These are phyloP conservation scores for Castanea crenata DNA, from an alignment of 306 rosid genomes.

Conservation along the genomic window DNA sequence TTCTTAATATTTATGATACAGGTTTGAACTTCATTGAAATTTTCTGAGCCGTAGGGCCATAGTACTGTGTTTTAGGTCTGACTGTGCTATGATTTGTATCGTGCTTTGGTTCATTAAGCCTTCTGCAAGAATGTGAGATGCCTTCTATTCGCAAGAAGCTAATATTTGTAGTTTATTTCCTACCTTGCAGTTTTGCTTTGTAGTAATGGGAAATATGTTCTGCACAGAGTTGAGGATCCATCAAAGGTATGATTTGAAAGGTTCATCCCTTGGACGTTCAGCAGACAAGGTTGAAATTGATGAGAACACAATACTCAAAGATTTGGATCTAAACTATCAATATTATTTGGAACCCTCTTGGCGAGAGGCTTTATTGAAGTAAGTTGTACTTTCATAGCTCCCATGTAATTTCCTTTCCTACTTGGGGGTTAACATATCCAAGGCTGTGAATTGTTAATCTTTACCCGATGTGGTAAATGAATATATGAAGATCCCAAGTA, in stretches of 20 bases:
- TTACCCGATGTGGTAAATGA: neutral
- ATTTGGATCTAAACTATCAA: slow-evolving; percentile 83
- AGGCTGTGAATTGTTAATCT: slow-evolving; percentile 10
- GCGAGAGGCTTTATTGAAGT: slow-evolving; percentile 80
- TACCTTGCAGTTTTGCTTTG: slow-evolving; percentile 89
- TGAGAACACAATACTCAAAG: slow-evolving; percentile 93
- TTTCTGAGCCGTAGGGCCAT: neutral
- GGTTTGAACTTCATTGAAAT: neutral
- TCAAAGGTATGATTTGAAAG: slow-evolving; percentile 90
- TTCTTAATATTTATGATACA: neutral
- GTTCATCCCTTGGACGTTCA: slow-evolving; percentile 96
- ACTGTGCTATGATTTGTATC: slow-evolving; percentile 5
- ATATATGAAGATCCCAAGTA: neutral
- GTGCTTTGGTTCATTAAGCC: slow-evolving; percentile 16
- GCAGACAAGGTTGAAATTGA: slow-evolving; percentile 97
- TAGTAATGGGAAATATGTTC: slow-evolving; percentile 99
- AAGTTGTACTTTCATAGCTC: slow-evolving; percentile 32
- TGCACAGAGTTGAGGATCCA: slow-evolving; percentile 98
- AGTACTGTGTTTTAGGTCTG: slow-evolving; percentile 3
- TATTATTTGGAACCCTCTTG: slow-evolving; percentile 97
- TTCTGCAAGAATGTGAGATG: slow-evolving; percentile 19
- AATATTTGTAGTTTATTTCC: slow-evolving; percentile 17
- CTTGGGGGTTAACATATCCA: slow-evolving; percentile 11
- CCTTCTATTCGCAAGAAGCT: slow-evolving; percentile 24
- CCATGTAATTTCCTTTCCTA: neutral